Percentiles rank a stretch among this genome's conserved stretches.
These are phyloP conservation scores for Solanum neorickii DNA, from an alignment of 257 asterid species.

Conservation along the genomic window DNA sequence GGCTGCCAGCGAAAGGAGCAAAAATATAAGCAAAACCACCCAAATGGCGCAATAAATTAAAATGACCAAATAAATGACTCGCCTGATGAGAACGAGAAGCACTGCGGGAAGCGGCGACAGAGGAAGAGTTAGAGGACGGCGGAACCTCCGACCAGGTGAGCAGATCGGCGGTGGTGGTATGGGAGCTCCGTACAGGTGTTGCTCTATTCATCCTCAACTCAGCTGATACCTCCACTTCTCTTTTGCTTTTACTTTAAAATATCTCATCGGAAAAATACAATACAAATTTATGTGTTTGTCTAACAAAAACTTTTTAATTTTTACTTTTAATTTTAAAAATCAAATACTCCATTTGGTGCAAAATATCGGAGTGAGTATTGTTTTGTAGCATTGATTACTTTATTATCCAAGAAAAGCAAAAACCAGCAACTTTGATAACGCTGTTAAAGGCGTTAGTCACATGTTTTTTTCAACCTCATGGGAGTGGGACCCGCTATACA, in stretches of 20 bases:
- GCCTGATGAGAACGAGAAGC: slow-evolving; percentile 40
- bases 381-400: background rate
- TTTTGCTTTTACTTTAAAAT: background rate
- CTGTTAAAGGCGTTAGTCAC: background rate
- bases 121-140: slow-evolving; percentile 18
- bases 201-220: slow-evolving; percentile 8
- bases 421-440: background rate
- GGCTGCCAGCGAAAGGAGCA: slow-evolving; percentile 20
- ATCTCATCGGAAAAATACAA: background rate
- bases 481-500: background rate
- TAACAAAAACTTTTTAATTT: background rate
- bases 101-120: slow-evolving; percentile 11
- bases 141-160: slow-evolving; percentile 54
- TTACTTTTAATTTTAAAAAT: background rate
- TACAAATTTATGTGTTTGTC: background rate
- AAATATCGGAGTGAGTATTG: background rate
- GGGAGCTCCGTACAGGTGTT: slow-evolving; percentile 45
- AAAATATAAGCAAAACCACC: background rate
- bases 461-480: background rate
- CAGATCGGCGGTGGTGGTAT: slow-evolving; percentile 61
- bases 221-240: background rate
- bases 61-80: background rate
- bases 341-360: background rate
- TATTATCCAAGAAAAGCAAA: background rate
- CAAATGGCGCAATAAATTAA: background rate